Conservation (phyloP, 2,329 filamentous ascomycete genomes). For the Ophiostoma quercus region DNA sequence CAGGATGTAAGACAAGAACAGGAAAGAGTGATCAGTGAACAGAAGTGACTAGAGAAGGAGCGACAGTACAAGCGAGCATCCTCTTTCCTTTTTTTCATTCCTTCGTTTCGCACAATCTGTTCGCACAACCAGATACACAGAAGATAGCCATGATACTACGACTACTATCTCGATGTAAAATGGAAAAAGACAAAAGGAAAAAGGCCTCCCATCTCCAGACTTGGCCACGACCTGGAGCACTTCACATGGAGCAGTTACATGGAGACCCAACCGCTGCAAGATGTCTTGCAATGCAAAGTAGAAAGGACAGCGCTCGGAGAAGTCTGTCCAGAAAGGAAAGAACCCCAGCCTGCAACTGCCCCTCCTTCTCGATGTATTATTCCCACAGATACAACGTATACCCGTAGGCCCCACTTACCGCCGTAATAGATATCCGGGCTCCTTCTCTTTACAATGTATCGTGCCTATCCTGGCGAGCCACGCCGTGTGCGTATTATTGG, state of each 20-base stretch:
- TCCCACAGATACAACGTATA: neutral
- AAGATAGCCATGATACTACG: neutral
- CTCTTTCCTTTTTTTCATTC: neutral
- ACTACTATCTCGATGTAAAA: neutral
- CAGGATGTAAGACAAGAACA: neutral
- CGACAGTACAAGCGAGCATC: neutral
- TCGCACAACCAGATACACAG: too few species aligned
- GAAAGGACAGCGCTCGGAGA: neutral
- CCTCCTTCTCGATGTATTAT: neutral
- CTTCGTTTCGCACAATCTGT: too few species aligned
- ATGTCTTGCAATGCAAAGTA: neutral
- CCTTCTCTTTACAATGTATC: neutral
- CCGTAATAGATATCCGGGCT: neutral
- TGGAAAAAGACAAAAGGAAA: constrained; percentile 1
- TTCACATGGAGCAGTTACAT: too few species aligned
- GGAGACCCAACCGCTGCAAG: too few species aligned
- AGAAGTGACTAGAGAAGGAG: neutral
- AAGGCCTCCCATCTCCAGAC: constrained; percentile 14
- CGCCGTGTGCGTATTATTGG: neutral
- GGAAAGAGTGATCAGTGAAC: neutral
- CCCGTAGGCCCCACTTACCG: constrained; percentile 3
- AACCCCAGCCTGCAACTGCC: constrained; percentile 6
- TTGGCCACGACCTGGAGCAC: neutral
- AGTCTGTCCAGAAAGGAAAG: neutral
- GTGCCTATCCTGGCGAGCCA: neutral